phyloP scores from a whole-genome alignment of 768 basidiomycete genomes.

The Lactarius sanguifluus region DNA sequence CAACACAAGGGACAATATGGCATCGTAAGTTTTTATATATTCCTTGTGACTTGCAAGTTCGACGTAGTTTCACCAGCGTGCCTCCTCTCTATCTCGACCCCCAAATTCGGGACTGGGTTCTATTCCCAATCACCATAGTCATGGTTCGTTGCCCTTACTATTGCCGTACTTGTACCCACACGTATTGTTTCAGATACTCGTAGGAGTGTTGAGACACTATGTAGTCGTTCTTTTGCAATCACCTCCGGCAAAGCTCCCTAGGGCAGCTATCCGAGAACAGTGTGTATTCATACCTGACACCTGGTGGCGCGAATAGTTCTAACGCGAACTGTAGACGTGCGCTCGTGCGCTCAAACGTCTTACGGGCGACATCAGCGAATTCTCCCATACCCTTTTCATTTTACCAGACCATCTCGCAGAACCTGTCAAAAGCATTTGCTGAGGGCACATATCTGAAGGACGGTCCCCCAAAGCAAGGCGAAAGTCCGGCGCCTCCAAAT shows the following conservation, averaged over 20 bases:
- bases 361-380: conserved; percentile 74
- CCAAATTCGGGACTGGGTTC: conserved; percentile 90
- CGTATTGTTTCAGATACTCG: conserved; percentile 63
- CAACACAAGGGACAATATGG: conserved; percentile 15
- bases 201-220: conserved; percentile 91
- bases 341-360: conserved; percentile 76
- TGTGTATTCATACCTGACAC: conserved; percentile 44
- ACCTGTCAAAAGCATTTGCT: conserved; percentile 68
- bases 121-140: conserved; percentile 95
- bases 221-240: conserved; percentile 84
- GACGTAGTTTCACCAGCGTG: conserved; percentile 32
- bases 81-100: conserved; percentile 81
- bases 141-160: conserved; percentile 59
- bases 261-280: conserved; percentile 89
- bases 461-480: conserved; percentile 66
- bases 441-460: conserved; percentile 86
- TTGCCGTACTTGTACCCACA: conserved; percentile 9
- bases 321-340: conserved; percentile 54
- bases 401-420: conserved; percentile 73
- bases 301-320: conserved; percentile 6
- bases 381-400: conserved; percentile 76
- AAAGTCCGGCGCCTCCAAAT: conserved; percentile 61
- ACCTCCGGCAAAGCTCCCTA: conserved; percentile 74
- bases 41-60: conserved; percentile 30
- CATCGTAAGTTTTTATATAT: conserved; percentile 11